Evolutionary conservation across 495 filamentous ascomycete genomes (phyloP).

Genomic region (Penicillium simplicissimum): DNA sequence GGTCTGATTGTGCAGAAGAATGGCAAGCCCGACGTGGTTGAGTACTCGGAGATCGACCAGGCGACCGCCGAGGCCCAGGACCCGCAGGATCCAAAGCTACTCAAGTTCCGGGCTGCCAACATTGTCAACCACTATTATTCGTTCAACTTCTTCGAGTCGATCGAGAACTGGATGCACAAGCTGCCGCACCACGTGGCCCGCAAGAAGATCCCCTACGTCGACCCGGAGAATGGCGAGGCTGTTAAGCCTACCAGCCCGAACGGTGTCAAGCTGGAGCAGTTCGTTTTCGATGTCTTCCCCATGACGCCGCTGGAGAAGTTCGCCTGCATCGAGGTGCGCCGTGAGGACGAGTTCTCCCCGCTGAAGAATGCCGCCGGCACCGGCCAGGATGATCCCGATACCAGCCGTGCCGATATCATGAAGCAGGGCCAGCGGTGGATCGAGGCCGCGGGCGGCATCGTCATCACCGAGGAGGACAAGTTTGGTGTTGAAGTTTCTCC

Average conservation of each 20-base stretch:
- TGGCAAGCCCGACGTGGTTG: constrained; percentile 94
- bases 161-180: constrained; percentile 79
- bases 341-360: constrained; percentile 97
- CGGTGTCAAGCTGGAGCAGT: constrained; percentile 98
- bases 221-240: constrained; percentile 70
- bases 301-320: constrained; percentile 84
- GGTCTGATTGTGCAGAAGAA: constrained; percentile 94
- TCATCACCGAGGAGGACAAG: constrained; percentile 68
- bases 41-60: constrained; percentile 96
- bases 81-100: constrained; percentile 72
- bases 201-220: constrained; percentile 95
- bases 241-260: constrained; percentile 93
- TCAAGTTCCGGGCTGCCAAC: constrained; percentile 97
- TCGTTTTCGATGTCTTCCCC: constrained; percentile 98
- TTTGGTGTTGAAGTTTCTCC: constrained; percentile 89
- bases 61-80: constrained; percentile 86
- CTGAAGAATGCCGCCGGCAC: constrained; percentile 94
- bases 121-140: constrained; percentile 99
- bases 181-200: constrained; percentile 93
- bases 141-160: constrained; percentile 86
- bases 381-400: constrained; percentile 91
- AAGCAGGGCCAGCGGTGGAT: constrained; percentile 84
- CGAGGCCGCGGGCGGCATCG: constrained; percentile 71
- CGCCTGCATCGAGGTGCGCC: constrained; percentile 90
- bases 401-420: constrained; percentile 86